phyloP scores from a whole-genome alignment of 139 green algal species.

The Edaphochlamys debaryana region DNA sequence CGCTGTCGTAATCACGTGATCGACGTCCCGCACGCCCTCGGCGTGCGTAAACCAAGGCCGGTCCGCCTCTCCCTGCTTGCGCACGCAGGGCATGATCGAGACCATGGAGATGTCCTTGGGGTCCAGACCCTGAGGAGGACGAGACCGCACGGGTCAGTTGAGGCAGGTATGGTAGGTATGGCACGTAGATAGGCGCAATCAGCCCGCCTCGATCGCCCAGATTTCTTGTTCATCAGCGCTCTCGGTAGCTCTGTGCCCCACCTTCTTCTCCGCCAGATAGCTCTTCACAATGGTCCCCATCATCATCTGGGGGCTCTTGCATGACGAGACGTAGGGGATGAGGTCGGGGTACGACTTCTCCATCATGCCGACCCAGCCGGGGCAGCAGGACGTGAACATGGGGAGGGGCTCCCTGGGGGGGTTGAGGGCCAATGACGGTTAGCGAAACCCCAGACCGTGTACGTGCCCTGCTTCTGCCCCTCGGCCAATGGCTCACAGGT shows the following conservation, averaged over 20 bases:
- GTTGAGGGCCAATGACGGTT: too few species aligned
- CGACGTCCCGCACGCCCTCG: constrained; percentile 59
- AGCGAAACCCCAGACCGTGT: too few species aligned
- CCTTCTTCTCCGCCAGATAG: constrained; percentile 62
- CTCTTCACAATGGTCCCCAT: constrained; percentile 74
- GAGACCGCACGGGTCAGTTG: too few species aligned
- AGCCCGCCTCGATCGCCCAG: too few species aligned
- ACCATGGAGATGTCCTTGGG: constrained; percentile 57
- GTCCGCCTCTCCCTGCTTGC: constrained; percentile 79
- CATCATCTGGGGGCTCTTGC: constrained; percentile 82
- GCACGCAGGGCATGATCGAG: constrained; percentile 77
- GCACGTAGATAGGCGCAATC: too few species aligned
- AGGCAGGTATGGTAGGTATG: too few species aligned
- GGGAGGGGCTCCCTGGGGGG: constrained; percentile 54
- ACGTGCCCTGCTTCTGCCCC: too few species aligned
- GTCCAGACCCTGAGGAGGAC: constrained; percentile 5
- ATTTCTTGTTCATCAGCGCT: too few species aligned
- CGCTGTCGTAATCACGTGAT: constrained; percentile 78
- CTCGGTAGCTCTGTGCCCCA: too few species aligned
- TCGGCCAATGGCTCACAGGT: constrained; percentile 15
- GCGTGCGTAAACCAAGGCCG: constrained; percentile 58
- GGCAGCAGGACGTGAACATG: constrained; percentile 86
- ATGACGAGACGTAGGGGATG: constrained; percentile 77
- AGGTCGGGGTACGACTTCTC: constrained; percentile 79
- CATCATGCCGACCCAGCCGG: constrained; percentile 60